Conservation (phyloP, 768 basidiomycete genomes). For the Suillus fuscotomentosus region DNA sequence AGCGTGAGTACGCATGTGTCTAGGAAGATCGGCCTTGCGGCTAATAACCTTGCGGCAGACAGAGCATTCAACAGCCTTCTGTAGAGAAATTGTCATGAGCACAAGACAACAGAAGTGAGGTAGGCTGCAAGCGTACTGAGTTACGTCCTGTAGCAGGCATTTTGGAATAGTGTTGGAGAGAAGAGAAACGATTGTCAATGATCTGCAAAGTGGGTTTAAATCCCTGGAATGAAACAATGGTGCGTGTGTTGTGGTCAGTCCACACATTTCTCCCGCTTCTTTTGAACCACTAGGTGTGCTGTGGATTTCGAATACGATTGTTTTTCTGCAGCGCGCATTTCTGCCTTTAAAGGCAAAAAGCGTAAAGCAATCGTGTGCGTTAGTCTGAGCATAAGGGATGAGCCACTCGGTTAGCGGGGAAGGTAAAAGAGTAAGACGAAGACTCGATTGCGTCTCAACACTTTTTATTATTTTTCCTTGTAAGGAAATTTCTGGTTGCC, state of each 20-base stretch:
- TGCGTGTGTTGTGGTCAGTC: constrained; percentile 2
- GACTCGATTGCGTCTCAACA: constrained; percentile 22
- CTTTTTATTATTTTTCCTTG: constrained; percentile 12
- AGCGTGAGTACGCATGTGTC: constrained; percentile 27
- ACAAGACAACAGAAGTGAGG: neutral
- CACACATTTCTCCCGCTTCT: constrained; percentile 4
- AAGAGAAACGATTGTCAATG: neutral
- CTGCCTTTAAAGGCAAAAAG: constrained; percentile 19
- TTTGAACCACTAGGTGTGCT: constrained; percentile 22
- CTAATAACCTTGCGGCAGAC: constrained; percentile 17
- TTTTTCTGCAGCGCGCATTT: constrained; percentile 16
- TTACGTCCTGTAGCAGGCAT: constrained; percentile 5
- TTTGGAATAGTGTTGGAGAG: constrained; percentile 1
- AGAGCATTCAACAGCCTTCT: constrained; percentile 13
- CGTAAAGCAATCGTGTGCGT: constrained; percentile 19
- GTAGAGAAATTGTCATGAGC: neutral
- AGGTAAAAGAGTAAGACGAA: constrained; percentile 9
- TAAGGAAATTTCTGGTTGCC: neutral
- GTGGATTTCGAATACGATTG: constrained; percentile 24
- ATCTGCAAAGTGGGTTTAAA: neutral
- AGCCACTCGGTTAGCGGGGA: constrained; percentile 25
- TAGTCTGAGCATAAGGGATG: constrained; percentile 17
- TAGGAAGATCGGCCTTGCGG: constrained; percentile 24
- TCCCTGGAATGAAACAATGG: neutral
- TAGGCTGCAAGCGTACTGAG: constrained; percentile 9